Evolutionary conservation across 2,329 filamentous ascomycete genomes (phyloP), one percentile per base, ranked within the genome.

Genomic region (Colletotrichum abscissum): DNA sequence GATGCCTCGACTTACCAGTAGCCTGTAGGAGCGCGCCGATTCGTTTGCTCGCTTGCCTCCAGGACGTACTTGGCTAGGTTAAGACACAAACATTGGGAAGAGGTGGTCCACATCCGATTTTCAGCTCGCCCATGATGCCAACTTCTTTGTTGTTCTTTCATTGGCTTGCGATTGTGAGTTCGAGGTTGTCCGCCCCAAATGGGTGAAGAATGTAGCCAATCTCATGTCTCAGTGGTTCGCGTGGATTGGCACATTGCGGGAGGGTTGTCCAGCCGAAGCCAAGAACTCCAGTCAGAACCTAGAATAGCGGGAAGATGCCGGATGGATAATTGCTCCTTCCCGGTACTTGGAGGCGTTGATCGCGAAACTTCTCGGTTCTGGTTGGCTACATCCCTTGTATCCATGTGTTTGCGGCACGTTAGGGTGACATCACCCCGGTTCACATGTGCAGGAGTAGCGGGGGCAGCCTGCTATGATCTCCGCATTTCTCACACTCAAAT

Each of bases 271-370:
- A 26, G 16, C 28, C 62, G 19, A 30, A 64, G 28, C 62, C 62
- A 63, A 63, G 42, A 16, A 22, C 12, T 30, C 33, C 62, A 54
- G 62, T 64, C 62, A 64, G 28, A 64, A 64, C 62, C 28, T 64
- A 33, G 62, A n/a, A 57, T 12, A n/a, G n/a, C 62, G 42, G 60
- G 26, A 64, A 55, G 62, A 57, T 12, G 22, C 22, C 55, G 26
- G 14, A 26, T 26, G 55, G 14, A 16, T 57, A 24, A 28, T 28
- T 26, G 55, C 26, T 7, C 55, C 22, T 57, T 57, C 22, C 22
- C 22, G 28, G 57, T 11, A 8, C 57, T 35, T 38, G 26, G 38
- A 19, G 38, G 14, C 16, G 38, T 4, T 42, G 16, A 42, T 42
- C 38, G 14, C 16, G 7, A 19, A 19, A 19, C 38, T 42, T 1